These are phyloP conservation scores for Didymella lethalis DNA, from an alignment of 2,329 filamentous ascomycete species.

Conservation along the genomic window DNA sequence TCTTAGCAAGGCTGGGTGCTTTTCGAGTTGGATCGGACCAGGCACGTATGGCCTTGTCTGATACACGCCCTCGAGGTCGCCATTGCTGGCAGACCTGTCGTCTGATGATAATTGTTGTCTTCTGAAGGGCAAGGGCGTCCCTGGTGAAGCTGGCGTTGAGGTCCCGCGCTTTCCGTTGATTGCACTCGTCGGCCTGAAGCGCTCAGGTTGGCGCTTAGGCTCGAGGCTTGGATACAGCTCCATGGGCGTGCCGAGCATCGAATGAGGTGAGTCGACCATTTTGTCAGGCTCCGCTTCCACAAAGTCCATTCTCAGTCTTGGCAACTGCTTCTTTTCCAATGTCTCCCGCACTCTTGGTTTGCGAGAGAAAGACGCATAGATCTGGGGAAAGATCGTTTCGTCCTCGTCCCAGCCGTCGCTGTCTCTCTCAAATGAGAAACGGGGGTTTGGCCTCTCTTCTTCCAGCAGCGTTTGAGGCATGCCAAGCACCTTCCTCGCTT, in stretches of 20 bases:
- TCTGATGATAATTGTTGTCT: constrained; percentile 14
- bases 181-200: constrained; percentile 22
- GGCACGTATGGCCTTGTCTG: constrained; percentile 48
- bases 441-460: not conserved
- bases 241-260: constrained; percentile 41
- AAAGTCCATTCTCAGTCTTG: constrained; percentile 35
- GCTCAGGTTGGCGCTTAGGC: constrained; percentile 11
- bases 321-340: constrained; percentile 32
- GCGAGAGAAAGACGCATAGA: constrained; percentile 29
- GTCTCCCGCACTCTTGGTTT: constrained; percentile 36
- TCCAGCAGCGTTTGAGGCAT: not conserved
- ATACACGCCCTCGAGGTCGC: constrained; percentile 2
- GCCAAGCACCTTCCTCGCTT: constrained; percentile 8
- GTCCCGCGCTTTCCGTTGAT: constrained; percentile 22
- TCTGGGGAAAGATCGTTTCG: constrained; percentile 5
- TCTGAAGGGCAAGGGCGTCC: constrained; percentile 11
- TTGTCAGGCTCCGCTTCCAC: constrained; percentile 27
- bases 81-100: constrained; percentile 13
- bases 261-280: constrained; percentile 36
- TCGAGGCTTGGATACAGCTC: constrained; percentile 35
- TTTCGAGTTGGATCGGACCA: constrained; percentile 53
- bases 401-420: constrained; percentile 10
- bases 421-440: not conserved
- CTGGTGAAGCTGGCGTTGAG: constrained; percentile 20
- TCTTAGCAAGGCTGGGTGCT: constrained; percentile 38